Evolutionary conservation across 140 eudicot genomes (phyloP).

Genomic region (Ambrosia hybrid): DNA sequence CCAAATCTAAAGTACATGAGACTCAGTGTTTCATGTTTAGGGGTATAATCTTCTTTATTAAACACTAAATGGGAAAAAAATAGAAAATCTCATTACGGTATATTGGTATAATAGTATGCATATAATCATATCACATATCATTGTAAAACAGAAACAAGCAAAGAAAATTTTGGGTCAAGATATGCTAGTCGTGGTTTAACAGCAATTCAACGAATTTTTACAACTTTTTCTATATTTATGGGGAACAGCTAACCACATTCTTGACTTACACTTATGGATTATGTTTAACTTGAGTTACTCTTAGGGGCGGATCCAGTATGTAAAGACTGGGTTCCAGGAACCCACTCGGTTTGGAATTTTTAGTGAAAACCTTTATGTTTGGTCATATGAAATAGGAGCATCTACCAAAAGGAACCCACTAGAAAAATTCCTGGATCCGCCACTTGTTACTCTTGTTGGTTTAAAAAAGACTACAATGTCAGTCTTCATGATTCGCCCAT

Average conservation of each 20-base stretch:
- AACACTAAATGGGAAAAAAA: not conserved
- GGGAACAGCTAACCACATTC: constrained; percentile 1
- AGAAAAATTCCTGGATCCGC: too few relatives aligned
- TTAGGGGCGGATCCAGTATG: too few relatives aligned
- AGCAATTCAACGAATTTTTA: not conserved
- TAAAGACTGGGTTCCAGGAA: too few relatives aligned
- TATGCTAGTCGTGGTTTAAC: not conserved
- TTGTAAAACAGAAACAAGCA: not conserved
- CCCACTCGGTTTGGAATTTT: too few relatives aligned
- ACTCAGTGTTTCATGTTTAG: not conserved
- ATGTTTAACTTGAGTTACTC: constrained; percentile 10
- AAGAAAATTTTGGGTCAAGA: not conserved
- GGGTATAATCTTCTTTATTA: not conserved
- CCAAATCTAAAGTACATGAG: not conserved
- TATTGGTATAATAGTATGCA: not conserved
- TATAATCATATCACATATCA: not conserved
- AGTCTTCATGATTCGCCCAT: constrained; percentile 6
- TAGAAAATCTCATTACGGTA: not conserved
- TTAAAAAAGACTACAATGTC: constrained; percentile 1
- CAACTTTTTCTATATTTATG: not conserved
- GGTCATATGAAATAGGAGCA: too few relatives aligned
- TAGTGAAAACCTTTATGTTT: too few relatives aligned
- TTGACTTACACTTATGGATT: constrained; percentile 2
- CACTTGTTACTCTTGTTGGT: not conserved
- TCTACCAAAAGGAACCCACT: too few relatives aligned